Conservation (phyloP, 176 grass and related monocot species). For the Oryza meridionalis region DNA sequence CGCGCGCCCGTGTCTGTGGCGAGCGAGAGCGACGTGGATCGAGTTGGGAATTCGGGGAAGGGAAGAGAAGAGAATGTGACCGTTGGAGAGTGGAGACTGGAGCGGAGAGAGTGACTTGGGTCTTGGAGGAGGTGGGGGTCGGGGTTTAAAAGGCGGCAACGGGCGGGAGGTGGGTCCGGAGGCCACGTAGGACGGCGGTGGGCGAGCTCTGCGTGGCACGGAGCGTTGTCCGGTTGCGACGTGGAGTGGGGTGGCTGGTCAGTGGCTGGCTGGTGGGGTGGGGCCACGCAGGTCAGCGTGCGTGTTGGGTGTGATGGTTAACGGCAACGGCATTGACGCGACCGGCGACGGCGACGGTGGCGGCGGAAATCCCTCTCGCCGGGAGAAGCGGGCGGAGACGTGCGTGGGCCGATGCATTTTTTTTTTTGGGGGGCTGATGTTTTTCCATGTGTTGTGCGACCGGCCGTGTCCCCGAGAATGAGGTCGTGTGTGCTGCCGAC, state of each 20-base stretch:
- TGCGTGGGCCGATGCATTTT: not conserved
- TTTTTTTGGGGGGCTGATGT: not conserved
- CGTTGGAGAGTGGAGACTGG: conserved; percentile 25
- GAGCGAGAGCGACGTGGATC: not conserved
- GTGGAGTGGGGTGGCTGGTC: too few species aligned
- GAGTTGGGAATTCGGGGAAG: not conserved
- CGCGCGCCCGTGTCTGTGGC: not conserved
- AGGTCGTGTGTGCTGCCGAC: not conserved
- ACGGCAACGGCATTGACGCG: conserved; percentile 40
- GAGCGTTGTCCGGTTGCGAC: conserved; percentile 52
- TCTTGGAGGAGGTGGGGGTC: not conserved
- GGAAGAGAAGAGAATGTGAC: conserved; percentile 16
- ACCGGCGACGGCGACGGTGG: conserved; percentile 33
- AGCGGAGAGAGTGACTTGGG: not conserved
- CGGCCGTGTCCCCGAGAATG: not conserved
- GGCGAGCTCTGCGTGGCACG: conserved; percentile 32
- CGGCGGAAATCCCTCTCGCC: conserved; percentile 26
- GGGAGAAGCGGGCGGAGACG: not conserved
- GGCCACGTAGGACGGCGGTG: conserved; percentile 52
- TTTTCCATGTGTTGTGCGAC: not conserved
- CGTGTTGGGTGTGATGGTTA: not conserved
- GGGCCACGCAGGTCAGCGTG: not conserved
- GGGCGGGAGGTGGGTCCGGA: conserved; percentile 10
- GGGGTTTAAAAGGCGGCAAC: conserved; percentile 55
- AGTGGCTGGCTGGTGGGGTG: not conserved